Percentiles rank a stretch among this genome's conserved stretches.
phyloP scores from a whole-genome alignment of 345 rosid genomes.

The Turritis glabra region DNA sequence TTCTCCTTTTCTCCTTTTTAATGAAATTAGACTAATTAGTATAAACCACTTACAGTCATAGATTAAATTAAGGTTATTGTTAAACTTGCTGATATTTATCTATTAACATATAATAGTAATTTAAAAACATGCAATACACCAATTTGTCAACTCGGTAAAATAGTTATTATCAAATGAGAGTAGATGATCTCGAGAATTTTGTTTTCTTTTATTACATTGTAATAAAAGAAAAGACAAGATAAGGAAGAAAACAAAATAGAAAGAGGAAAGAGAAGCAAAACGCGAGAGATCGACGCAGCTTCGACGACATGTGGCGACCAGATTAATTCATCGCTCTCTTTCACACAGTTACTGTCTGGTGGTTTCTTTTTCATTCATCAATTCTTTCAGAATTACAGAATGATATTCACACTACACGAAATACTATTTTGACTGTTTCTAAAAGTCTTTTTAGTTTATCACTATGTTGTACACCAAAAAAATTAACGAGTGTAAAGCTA shows the following conservation, averaged over 20 bases:
- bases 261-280: conserved; percentile 23
- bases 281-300: conserved; percentile 38
- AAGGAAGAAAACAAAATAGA: background rate
- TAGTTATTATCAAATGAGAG: background rate
- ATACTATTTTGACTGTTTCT: background rate
- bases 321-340: conserved; percentile 25
- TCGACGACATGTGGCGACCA: background rate
- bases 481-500: no score
- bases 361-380: background rate
- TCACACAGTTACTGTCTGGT: background rate
- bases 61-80: no score
- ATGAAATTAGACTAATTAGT: no score
- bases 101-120: no score
- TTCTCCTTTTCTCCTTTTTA: no score
- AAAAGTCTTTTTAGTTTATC: no score
- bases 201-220: background rate
- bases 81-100: no score
- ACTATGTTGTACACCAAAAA: no score
- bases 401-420: no score
- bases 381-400: background rate
- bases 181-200: background rate
- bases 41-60: no score
- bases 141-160: no score
- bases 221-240: conserved; percentile 14
- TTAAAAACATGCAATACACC: no score